Conservation (phyloP, 306 rosid species). For the Castanopsis chinensis region DNA sequence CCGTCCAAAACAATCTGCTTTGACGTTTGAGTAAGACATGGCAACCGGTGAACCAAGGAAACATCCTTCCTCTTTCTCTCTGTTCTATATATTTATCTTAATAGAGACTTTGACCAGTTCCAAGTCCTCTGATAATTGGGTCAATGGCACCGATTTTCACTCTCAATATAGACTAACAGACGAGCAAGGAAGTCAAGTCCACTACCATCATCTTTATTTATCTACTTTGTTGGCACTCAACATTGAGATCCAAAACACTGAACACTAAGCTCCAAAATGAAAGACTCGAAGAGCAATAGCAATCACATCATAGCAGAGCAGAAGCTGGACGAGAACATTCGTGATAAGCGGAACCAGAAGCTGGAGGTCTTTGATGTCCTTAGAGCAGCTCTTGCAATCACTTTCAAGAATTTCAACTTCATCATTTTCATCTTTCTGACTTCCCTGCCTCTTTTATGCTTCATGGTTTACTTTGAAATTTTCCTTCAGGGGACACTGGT, state of each 20-base stretch:
- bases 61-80: too few species aligned
- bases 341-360: not conserved
- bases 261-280: not conserved
- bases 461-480: constrained; percentile 44
- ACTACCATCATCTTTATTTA: not conserved
- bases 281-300: constrained; percentile 32
- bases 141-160: not conserved
- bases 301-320: constrained; percentile 30
- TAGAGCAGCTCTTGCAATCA: constrained; percentile 28
- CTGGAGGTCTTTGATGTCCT: constrained; percentile 37
- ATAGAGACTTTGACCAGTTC: too few species aligned
- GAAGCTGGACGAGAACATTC: constrained; percentile 1
- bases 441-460: constrained; percentile 48
- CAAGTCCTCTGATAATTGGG: too few species aligned
- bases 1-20: too few species aligned
- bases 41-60: too few species aligned
- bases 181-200: not conserved
- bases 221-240: too few species aligned
- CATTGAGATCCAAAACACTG: not conserved
- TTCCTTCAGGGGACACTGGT: constrained; percentile 30
- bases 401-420: constrained; percentile 48
- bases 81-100: too few species aligned
- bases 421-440: constrained; percentile 39
- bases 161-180: not conserved
- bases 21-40: too few species aligned